Percentiles rank a stretch among this genome's conserved stretches.
These are phyloP conservation scores for Gamsiella multidivaricata DNA, from an alignment of 192 early-diverging fungal species.

Conservation along the genomic window DNA sequence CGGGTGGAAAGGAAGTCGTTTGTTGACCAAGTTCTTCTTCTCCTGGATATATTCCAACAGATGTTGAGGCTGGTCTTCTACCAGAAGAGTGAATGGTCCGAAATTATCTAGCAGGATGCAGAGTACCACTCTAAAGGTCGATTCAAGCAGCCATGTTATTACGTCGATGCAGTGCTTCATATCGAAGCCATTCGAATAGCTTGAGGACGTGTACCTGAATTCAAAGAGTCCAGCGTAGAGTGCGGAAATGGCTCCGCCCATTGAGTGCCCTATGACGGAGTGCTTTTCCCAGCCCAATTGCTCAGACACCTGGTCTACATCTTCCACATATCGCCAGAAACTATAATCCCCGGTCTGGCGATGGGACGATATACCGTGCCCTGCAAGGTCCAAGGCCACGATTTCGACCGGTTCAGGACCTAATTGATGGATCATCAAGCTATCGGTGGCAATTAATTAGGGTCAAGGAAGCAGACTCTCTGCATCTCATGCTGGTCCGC, in stretches of 20 bases:
- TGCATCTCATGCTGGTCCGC: no score
- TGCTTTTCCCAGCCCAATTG: constrained; percentile 37
- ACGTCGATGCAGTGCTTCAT: no score
- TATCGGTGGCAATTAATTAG: no score
- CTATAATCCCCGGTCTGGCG: constrained; percentile 34
- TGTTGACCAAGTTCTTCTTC: constrained; percentile 24
- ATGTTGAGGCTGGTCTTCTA: constrained; percentile 40
- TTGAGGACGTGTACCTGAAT: constrained; percentile 13
- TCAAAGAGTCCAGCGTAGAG: constrained; percentile 24
- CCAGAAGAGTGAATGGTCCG: constrained; percentile 25
- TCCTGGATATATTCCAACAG: constrained; percentile 32
- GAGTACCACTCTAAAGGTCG: constrained; percentile 20
- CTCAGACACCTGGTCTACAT: constrained; percentile 27
- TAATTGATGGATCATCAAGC: constrained; percentile 14
- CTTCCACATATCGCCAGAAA: constrained; percentile 44
- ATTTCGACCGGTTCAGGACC: constrained; percentile 44
- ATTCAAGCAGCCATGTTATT: background rate
- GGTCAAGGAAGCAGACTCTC: constrained; percentile 23
- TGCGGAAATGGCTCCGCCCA: constrained; percentile 32
- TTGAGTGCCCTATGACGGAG: constrained; percentile 41
- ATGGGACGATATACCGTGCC: constrained; percentile 38
- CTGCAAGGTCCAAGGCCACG: constrained; percentile 38
- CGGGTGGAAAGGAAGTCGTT: constrained; percentile 34
- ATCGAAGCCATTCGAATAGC: no score
- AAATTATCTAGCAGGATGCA: constrained; percentile 42